Conservation (phyloP, 2,329 filamentous ascomycete species). For the Setomelanomma holmii region DNA sequence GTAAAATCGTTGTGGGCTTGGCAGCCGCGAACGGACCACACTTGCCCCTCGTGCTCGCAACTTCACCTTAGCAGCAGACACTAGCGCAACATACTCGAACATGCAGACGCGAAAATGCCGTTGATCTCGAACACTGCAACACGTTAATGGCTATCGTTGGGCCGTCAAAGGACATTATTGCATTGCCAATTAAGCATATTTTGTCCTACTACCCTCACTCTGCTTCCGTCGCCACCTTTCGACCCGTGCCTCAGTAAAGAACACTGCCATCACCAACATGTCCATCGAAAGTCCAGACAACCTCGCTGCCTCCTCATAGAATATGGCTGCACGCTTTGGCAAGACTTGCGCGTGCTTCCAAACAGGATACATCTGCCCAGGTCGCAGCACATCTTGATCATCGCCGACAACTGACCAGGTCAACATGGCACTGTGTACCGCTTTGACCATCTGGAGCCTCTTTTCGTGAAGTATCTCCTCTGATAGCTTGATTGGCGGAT, state of each 20-base stretch:
- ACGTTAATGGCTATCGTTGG: too few species aligned
- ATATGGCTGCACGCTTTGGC: constrained; percentile 51
- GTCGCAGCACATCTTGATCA: constrained; percentile 42
- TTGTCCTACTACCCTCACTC: background rate
- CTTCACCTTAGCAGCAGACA: too few species aligned
- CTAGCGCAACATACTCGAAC: too few species aligned
- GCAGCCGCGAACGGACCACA: too few species aligned
- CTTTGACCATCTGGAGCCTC: constrained; percentile 49
- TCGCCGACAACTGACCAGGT: constrained; percentile 49
- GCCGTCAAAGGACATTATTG: too few species aligned
- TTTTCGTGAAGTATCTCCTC: constrained; percentile 36
- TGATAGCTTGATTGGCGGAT: constrained; percentile 7
- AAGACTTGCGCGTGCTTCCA: constrained; percentile 59
- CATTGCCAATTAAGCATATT: background rate
- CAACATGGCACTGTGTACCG: constrained; percentile 53
- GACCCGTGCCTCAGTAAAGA: constrained; percentile 53
- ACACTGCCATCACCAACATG: constrained; percentile 59
- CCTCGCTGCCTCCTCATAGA: constrained; percentile 61
- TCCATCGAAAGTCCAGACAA: constrained; percentile 59
- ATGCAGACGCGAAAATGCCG: too few species aligned
- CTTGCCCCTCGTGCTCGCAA: too few species aligned
- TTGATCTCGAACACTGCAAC: too few species aligned
- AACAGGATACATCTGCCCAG: constrained; percentile 59
- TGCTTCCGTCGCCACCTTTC: constrained; percentile 33
- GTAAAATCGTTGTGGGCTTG: too few species aligned